A percentile compares a stretch with the other conserved stretches of the same genome.
These are phyloP conservation scores for Aspergillus hiratsukae DNA, from an alignment of 2,329 filamentous ascomycete species.

Conservation along the genomic window DNA sequence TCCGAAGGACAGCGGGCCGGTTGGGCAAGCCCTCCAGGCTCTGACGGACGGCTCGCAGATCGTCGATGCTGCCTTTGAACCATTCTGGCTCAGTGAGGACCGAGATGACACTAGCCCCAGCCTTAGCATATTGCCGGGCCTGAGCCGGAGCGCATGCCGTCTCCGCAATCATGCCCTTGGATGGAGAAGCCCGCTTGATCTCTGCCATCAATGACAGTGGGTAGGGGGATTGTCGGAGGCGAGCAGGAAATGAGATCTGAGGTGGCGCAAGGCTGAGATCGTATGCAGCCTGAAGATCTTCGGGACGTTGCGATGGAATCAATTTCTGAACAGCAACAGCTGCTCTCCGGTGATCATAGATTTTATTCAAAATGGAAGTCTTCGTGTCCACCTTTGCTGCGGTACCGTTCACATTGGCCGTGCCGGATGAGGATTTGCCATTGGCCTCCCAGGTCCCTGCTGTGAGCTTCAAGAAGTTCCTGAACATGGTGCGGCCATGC, in stretches of 20 bases:
- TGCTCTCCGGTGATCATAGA: constrained; percentile 75
- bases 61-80: constrained; percentile 98
- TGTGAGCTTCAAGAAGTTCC: constrained; percentile 83
- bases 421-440: constrained; percentile 34
- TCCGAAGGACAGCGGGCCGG: constrained; percentile 83
- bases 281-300: constrained; percentile 82
- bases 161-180: constrained; percentile 89
- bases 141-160: constrained; percentile 84
- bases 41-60: constrained; percentile 79
- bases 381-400: constrained; percentile 51
- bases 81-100: constrained; percentile 98
- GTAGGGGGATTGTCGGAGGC: constrained; percentile 76
- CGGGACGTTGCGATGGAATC: constrained; percentile 76
- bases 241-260: constrained; percentile 71
- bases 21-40: constrained; percentile 89
- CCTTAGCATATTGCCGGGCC: constrained; percentile 84
- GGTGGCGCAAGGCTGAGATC: constrained; percentile 80
- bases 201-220: constrained; percentile 94
- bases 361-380: constrained; percentile 82
- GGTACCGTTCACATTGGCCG: constrained; percentile 16
- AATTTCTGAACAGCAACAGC: constrained; percentile 75
- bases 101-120: constrained; percentile 93
- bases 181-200: constrained; percentile 94
- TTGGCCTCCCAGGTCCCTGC: constrained; percentile 91
- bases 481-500: constrained; percentile 81